Conservation (phyloP, 352 stramenopile genomes). For the Globisporangium echinulatum region DNA sequence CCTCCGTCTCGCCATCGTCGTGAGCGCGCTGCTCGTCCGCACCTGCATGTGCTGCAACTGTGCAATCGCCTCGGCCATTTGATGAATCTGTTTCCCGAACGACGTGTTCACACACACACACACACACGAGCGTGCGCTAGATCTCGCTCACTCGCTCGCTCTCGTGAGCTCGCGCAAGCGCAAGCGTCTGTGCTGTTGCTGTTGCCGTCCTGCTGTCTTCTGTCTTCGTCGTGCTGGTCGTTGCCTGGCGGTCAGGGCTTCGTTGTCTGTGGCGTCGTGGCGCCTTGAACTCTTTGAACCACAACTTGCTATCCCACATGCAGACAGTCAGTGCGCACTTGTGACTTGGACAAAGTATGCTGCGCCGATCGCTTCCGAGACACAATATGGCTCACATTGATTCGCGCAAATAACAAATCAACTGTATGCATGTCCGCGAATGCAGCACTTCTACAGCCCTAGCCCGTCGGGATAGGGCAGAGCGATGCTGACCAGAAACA, state of each 20-base stretch:
- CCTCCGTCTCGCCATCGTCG: neutral
- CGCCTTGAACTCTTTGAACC: neutral
- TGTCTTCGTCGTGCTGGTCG: neutral
- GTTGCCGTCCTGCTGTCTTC: neutral
- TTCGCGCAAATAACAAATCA: neutral
- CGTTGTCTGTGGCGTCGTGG: neutral
- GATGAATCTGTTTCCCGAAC: neutral
- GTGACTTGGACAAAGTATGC: neutral
- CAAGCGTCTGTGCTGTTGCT: too few species aligned
- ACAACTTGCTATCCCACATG: neutral
- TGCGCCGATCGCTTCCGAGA: neutral
- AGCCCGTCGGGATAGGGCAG: neutral
- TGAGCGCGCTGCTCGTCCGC: neutral
- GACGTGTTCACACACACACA: neutral
- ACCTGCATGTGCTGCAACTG: neutral
- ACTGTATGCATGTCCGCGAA: neutral
- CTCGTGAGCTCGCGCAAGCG: neutral
- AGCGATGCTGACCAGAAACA: neutral
- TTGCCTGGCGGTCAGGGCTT: neutral
- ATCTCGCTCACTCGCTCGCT: neutral
- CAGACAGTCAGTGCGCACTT: slow-evolving; percentile 1
- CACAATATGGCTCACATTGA: neutral
- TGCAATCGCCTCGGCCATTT: neutral
- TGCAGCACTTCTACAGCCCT: neutral
- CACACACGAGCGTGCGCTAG: neutral